Evolutionary conservation across 345 rosid species (phyloP).

Genomic region (Populus deltoides): DNA sequence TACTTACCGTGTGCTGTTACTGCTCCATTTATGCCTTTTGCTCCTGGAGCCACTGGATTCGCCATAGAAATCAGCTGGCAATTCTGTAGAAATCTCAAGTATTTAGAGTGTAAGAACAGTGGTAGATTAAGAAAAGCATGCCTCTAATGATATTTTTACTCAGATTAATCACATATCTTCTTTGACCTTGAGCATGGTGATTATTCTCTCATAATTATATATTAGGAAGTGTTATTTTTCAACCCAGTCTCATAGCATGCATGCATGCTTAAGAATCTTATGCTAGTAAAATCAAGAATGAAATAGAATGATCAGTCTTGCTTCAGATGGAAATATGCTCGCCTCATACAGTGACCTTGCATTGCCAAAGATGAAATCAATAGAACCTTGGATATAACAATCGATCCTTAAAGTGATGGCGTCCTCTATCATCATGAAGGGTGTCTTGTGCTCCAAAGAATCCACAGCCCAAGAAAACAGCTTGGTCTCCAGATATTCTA

Average conservation of each 20-base stretch:
- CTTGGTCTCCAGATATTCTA: constrained; percentile 66
- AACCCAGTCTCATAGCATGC: background rate
- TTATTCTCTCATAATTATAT: background rate
- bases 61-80: constrained; percentile 81
- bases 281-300: background rate
- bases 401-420: constrained; percentile 89
- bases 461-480: constrained; percentile 78
- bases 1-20: constrained; percentile 87
- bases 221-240: background rate
- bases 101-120: too few species aligned
- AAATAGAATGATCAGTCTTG: background rate
- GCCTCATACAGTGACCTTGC: constrained; percentile 80
- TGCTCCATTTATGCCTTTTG: constrained; percentile 60
- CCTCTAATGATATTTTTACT: too few species aligned
- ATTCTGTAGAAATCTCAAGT: constrained; percentile 31
- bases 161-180: too few species aligned
- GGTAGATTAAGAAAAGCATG: background rate
- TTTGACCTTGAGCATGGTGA: background rate
- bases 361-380: too few species aligned
- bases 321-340: background rate
- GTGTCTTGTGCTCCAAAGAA: constrained; percentile 98
- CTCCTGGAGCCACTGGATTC: constrained; percentile 58
- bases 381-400: constrained; percentile 92
- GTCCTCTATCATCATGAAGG: constrained; percentile 83
- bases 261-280: background rate